Conservation (phyloP, 345 rosid genomes). For the Conringia planisiliqua region DNA sequence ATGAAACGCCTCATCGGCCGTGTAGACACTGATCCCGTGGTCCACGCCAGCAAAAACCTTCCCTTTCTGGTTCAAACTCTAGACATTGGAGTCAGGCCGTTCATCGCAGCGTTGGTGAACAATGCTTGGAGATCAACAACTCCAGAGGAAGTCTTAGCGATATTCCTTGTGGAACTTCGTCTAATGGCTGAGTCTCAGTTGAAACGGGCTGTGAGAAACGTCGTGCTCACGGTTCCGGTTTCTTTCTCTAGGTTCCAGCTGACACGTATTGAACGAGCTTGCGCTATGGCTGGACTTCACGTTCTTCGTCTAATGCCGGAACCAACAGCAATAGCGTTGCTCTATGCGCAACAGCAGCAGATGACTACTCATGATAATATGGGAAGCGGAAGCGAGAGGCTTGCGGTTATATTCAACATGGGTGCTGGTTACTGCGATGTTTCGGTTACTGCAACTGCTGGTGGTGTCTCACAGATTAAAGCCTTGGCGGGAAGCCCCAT, state of each 20-base stretch:
- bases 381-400: conserved; percentile 84
- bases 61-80: conserved; percentile 88
- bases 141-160: conserved; percentile 88
- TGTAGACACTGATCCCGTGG: conserved; percentile 76
- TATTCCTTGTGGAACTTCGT: conserved; percentile 66
- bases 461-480: conserved; percentile 93
- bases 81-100: conserved; percentile 79
- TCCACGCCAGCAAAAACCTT: conserved; percentile 64
- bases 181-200: conserved; percentile 70
- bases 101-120: conserved; percentile 75
- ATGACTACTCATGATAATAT: conserved; percentile 55
- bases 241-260: conserved; percentile 82
- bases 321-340: conserved; percentile 83
- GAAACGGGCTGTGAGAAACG: conserved; percentile 70
- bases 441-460: conserved; percentile 75
- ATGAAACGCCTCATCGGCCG: conserved; percentile 91
- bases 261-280: conserved; percentile 75
- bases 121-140: conserved; percentile 85
- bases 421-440: conserved; percentile 92
- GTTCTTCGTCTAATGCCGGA: conserved; percentile 86
- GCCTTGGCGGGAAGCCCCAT: conserved; percentile 61
- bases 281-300: conserved; percentile 90
- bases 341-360: conserved; percentile 89
- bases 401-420: conserved; percentile 78
- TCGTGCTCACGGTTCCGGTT: conserved; percentile 75